Conservation (phyloP, 1,139 yeast species). For the Kazachstania sp. region DNA sequence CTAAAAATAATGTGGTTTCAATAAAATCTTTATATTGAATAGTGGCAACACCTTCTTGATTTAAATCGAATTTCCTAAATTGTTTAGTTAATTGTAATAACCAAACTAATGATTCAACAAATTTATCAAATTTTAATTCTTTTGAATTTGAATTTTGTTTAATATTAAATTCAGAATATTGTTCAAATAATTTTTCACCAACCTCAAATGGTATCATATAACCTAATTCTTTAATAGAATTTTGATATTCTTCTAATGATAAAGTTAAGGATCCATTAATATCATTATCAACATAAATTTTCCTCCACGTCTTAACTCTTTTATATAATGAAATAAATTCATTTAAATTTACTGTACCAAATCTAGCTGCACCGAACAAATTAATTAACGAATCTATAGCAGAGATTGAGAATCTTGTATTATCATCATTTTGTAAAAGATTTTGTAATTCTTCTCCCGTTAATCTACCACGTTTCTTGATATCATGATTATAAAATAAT, state of each 20-base stretch:
- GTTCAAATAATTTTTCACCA: conserved; percentile 30
- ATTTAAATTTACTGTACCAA: conserved; percentile 28
- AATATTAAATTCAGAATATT: conserved; percentile 27
- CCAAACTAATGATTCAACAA: conserved; percentile 74
- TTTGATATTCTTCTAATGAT: conserved; percentile 27
- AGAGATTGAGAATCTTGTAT: conserved; percentile 27
- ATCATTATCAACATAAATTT: conserved; percentile 32
- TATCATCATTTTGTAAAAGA: conserved; percentile 31
- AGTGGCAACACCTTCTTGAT: conserved; percentile 69
- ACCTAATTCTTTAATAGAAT: conserved; percentile 30
- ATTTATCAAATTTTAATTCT: conserved; percentile 68
- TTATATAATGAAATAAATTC: conserved; percentile 30
- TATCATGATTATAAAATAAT: conserved; percentile 29
- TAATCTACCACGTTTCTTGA: conserved; percentile 24
- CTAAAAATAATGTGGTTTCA: conserved; percentile 36
- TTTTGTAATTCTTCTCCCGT: conserved; percentile 31
- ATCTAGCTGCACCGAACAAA: conserved; percentile 30
- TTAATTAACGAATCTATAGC: conserved; percentile 30
- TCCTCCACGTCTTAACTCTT: conserved; percentile 30
- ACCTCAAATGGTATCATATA: conserved; percentile 30
- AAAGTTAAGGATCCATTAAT: conserved; percentile 30
- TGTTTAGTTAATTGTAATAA: conserved; percentile 68
- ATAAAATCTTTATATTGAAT: conserved; percentile 72
- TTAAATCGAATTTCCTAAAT: conserved; percentile 68
- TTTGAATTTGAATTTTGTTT: conserved; percentile 35